Percentiles rank a stretch among this genome's conserved stretches.
Evolutionary conservation across 192 early-diverging fungal genomes (phyloP).

Genomic region (Coemansia brasiliensis): DNA sequence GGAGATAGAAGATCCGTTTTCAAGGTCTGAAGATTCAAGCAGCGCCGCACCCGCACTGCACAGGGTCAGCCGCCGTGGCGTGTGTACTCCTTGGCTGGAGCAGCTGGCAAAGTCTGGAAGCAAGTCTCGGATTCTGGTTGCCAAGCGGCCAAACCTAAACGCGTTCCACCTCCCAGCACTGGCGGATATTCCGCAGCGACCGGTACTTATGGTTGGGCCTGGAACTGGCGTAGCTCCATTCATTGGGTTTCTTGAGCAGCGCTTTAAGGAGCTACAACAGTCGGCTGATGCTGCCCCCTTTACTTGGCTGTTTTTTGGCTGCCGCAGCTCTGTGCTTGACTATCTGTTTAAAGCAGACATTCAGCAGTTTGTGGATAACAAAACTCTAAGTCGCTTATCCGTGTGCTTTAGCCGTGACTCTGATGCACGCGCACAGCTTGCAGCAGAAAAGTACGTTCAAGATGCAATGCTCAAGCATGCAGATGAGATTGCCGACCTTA

Average conservation of each 20-base stretch:
- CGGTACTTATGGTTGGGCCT: conserved; percentile 85
- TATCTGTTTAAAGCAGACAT: conserved; percentile 71
- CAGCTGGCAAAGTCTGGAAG: conserved; percentile 37
- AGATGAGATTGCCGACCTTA: conserved; percentile 58
- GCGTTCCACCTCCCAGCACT: conserved; percentile 66
- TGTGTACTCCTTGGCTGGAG: conserved; percentile 85
- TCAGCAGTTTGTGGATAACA: conserved; percentile 41
- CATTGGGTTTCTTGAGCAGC: conserved; percentile 83
- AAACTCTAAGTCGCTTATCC: conserved; percentile 60
- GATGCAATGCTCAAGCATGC: conserved; percentile 64
- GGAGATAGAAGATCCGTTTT: conserved; percentile 36
- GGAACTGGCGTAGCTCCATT: conserved; percentile 97
- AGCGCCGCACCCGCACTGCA: not conserved
- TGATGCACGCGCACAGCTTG: conserved; percentile 54
- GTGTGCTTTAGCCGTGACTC: conserved; percentile 68
- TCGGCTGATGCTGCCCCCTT: not conserved
- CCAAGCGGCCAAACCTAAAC: conserved; percentile 59
- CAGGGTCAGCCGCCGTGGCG: conserved; percentile 56
- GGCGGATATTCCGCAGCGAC: conserved; percentile 40
- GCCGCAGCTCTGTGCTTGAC: conserved; percentile 66
- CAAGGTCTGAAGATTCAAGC: conserved; percentile 17
- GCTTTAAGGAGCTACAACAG: conserved; percentile 52
- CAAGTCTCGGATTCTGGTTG: conserved; percentile 51
- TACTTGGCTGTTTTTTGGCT: conserved; percentile 80
- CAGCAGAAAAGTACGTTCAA: conserved; percentile 75